phyloP scores from a whole-genome alignment of 768 basidiomycete genomes.

The Auricularia auricula-judae region DNA sequence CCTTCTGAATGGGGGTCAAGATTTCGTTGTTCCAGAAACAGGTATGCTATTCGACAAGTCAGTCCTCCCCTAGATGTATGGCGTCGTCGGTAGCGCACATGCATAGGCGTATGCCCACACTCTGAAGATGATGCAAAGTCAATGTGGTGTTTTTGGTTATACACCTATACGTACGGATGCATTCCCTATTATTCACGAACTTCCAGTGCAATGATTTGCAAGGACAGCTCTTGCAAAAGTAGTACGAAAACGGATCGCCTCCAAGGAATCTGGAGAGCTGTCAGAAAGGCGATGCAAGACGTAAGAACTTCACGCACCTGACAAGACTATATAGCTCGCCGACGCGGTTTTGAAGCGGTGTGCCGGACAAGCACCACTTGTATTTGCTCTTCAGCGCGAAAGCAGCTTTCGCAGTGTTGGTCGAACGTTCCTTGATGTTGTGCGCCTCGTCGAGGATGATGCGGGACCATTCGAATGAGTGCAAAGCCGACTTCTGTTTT shows the following conservation, averaged over 20 bases:
- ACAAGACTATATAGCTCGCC: slow-evolving; percentile 95
- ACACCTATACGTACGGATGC: not conserved
- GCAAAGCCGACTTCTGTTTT: slow-evolving; percentile 81
- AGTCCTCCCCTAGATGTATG: too few species aligned
- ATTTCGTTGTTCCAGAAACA: slow-evolving; percentile 99
- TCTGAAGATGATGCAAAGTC: slow-evolving; percentile 28
- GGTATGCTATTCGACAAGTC: slow-evolving; percentile 42
- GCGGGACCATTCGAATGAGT: slow-evolving; percentile 76
- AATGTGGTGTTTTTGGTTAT: not conserved
- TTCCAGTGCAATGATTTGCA: slow-evolving; percentile 96
- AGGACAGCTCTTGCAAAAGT: slow-evolving; percentile 87
- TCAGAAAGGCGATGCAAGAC: slow-evolving; percentile 7
- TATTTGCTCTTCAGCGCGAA: slow-evolving; percentile 76
- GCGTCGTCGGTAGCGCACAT: slow-evolving; percentile 1
- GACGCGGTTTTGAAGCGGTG: slow-evolving; percentile 95
- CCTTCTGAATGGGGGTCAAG: slow-evolving; percentile 86
- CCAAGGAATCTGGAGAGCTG: slow-evolving; percentile 24
- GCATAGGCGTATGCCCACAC: slow-evolving; percentile 76
- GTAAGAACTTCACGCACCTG: slow-evolving; percentile 20
- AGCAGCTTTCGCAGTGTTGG: slow-evolving; percentile 94
- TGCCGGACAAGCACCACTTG: slow-evolving; percentile 94
- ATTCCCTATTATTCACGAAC: slow-evolving; percentile 63
- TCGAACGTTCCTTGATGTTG: slow-evolving; percentile 91
- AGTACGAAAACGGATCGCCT: slow-evolving; percentile 85
- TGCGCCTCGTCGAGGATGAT: slow-evolving; percentile 89